Base-by-base conservation (phyloP, 257 asterid species). In the Solanum peruvianum region DNA sequence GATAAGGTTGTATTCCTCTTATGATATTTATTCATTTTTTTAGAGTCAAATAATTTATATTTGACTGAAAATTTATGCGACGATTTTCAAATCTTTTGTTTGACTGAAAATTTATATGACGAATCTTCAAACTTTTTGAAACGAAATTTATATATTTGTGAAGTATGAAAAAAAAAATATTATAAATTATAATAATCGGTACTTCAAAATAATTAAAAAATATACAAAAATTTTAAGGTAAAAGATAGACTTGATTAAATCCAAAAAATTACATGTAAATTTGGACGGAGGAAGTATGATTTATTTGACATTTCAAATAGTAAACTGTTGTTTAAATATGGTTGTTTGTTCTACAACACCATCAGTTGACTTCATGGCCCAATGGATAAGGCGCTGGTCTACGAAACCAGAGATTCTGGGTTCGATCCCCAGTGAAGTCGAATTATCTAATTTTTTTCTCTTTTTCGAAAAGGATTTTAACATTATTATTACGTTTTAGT, bases 381-480 rank as follows among this genome's bases (percentile, higher is more conserved):
- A 96, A 96, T 95, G 98, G 98, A 95, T 95, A 94, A 94, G 98
- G 99, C 96, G 99, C 97, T 96, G 99, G 98, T 96, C 97, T 96
- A 95, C 98, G 98, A 70, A 96, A 95, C 98, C 97, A 95, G 98
- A 96, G 98, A 93, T 89, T 95, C 98, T 95, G 98, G 98, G 98
- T 95, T 95, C 98, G 98, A 95, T 94, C 97, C 96, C 96, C 98
- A 94, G 98, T 42, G 83, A 42, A 76, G 83, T 76, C 58, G 58
- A 37, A 5, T 37, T 0, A 1, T 37, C 39, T 37, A 37, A 0
- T 1, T 37, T 37, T 58, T 58, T 20, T n/a, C 21, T 1, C 12
- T 58, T 58, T 56, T 58, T 11, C 39, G 7, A 37, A 37, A 37
- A 37, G 66, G 25, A 58, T 25, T 25, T 20, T 58, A 18, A 20